Percentiles rank a stretch among this genome's conserved stretches.
Conservation (phyloP, 2,329 filamentous ascomycete species). For the Neurospora crassa region DNA sequence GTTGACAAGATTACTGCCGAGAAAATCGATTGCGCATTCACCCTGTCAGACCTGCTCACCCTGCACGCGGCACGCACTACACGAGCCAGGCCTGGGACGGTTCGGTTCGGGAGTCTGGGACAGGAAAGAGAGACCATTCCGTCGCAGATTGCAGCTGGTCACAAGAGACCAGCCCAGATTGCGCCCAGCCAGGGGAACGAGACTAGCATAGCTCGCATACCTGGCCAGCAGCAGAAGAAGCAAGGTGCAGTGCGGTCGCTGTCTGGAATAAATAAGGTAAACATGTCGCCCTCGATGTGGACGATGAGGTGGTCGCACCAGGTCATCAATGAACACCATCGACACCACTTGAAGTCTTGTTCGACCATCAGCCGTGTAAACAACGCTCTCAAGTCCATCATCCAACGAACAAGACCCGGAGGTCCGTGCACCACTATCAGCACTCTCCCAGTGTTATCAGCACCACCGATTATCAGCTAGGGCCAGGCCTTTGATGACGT, state of each 20-base stretch:
- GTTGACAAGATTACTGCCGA: conserved; percentile 5
- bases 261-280: not conserved
- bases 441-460: conserved; percentile 6
- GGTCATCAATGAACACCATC: conserved; percentile 4
- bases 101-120: not conserved
- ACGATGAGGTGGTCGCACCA: not conserved
- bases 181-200: not conserved
- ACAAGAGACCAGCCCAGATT: conserved; percentile 1
- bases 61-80: conserved; percentile 3
- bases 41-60: conserved; percentile 5
- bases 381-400: not conserved
- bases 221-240: not conserved
- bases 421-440: conserved; percentile 1
- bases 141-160: not conserved
- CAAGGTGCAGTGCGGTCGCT: not conserved
- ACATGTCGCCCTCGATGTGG: conserved; percentile 1
- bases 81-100: conserved; percentile 1
- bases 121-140: not conserved
- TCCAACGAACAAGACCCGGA: not conserved
- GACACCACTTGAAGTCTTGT: not conserved
- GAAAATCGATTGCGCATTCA: conserved; percentile 7
- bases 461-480: conserved; percentile 12
- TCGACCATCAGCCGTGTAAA: conserved; percentile 2
- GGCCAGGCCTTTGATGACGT: conserved; percentile 18
- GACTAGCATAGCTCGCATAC: not conserved